Evolutionary conservation across 164 flowering plant species (phyloP), one percentile per base, ranked within the genome.

Genomic region (Protea cynaroides): DNA sequence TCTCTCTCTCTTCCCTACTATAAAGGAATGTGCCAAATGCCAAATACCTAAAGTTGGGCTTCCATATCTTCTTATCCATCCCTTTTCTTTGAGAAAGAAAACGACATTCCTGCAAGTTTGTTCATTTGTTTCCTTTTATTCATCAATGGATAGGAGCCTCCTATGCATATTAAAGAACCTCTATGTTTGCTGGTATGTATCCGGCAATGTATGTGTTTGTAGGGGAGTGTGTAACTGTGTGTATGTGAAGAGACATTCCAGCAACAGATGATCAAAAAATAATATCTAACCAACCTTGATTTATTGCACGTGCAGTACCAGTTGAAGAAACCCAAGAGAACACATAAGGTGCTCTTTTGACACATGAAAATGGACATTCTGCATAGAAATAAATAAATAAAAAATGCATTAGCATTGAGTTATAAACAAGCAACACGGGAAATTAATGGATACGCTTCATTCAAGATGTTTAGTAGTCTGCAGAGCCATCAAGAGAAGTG

Each of bases 341-440:
- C 63, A 89, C 95, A 68, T 89, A 80, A 55, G 99, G 89, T 25
- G 95, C 96, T 69, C 68, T 80, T 60, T 75, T 62, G 14, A 90
- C 96, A 68, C 98, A 94, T 54, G 98, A 86, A 76, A 81, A 82
- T 49, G 96, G 86, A 69, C 98, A 94, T 10, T 84, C 97, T 93
- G 82, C 70, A 70, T 40, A 8, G 58, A 25, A 15, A 10, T 24
- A 53, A 19, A 54, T 1, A 56, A 7, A 23, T 8, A 22, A 49
- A 37, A 40, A 40, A 8, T 40, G 4, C 46, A 40, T 40, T 40
- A 40, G 46, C 14, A 40, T 9, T 12, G 10, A 40, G 14, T 12
- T 8, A 6, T 40, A 40, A 40, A 40, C 19, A 49, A 49, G 52
- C 17, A 49, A n/a, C n/a, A 49, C 8, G 46, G 46, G 46, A 40